Conservation (phyloP, 176 grass and related monocot genomes). For the Carex parvula region DNA sequence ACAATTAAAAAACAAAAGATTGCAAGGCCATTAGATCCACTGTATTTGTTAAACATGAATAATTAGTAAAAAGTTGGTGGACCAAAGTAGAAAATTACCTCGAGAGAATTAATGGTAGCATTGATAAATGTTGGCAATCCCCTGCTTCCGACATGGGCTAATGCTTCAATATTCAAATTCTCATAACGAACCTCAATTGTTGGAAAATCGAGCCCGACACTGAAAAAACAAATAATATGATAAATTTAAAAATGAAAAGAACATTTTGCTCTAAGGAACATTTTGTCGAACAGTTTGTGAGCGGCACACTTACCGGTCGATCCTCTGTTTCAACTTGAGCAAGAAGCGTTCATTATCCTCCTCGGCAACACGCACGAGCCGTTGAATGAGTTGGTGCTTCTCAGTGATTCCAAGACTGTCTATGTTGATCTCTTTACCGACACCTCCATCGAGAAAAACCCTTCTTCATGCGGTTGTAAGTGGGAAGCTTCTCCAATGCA, state of each 20-base stretch:
- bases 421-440: conserved; percentile 35
- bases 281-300: neutral
- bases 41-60: no score
- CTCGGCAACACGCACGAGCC: conserved; percentile 49
- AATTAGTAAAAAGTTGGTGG: neutral
- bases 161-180: conserved; percentile 47
- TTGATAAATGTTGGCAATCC: conserved; percentile 57
- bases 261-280: neutral
- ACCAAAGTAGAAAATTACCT: conserved; percentile 33
- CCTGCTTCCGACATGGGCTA: conserved; percentile 44
- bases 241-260: no score
- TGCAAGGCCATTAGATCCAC: no score
- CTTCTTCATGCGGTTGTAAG: conserved; percentile 43
- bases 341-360: conserved; percentile 64
- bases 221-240: conserved; percentile 9
- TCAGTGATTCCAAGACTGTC: conserved; percentile 37
- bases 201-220: conserved; percentile 56
- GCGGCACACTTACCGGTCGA: conserved; percentile 27
- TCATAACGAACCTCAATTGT: conserved; percentile 54
- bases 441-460: conserved; percentile 21
- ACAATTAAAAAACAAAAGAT: neutral
- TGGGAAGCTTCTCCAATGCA: conserved; percentile 53
- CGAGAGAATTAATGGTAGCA: conserved; percentile 40
- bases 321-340: conserved; percentile 44
- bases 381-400: conserved; percentile 37